phyloP scores from a whole-genome alignment of 2,329 filamentous ascomycete species.

The Penicillium brevicompactum region DNA sequence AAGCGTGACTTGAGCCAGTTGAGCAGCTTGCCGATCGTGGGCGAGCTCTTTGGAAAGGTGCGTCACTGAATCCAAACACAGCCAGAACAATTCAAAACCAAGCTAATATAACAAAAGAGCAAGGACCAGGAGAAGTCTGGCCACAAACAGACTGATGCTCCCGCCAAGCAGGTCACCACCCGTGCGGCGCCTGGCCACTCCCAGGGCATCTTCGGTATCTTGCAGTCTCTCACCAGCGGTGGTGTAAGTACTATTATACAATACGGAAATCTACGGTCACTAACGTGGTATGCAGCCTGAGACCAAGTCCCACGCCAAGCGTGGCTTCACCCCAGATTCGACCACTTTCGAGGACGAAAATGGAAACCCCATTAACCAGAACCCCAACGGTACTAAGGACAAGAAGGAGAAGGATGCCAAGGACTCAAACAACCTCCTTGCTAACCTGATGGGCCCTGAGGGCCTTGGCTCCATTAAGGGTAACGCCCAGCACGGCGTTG shows the following conservation, averaged over 20 bases:
- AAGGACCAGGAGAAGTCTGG: background rate
- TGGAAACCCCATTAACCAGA: background rate
- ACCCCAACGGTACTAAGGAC: background rate
- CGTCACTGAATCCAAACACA: background rate
- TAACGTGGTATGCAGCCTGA: constrained; percentile 3
- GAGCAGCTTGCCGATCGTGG: constrained; percentile 15
- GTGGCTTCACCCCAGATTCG: background rate
- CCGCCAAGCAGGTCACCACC: constrained; percentile 2
- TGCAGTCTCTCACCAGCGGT: constrained; percentile 16
- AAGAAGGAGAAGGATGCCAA: background rate
- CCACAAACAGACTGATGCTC: background rate
- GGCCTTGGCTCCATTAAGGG: constrained; percentile 21
- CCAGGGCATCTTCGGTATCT: constrained; percentile 9
- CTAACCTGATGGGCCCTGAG: constrained; percentile 7
- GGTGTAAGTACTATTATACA: background rate
- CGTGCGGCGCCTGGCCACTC: background rate
- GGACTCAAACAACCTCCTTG: background rate
- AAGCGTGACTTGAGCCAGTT: constrained; percentile 11
- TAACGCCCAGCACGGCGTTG: constrained; percentile 22
- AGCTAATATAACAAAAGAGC: background rate
- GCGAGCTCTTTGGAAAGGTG: constrained; percentile 14
- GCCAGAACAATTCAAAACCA: background rate
- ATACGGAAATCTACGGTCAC: background rate
- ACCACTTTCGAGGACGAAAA: background rate
- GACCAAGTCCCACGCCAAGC: constrained; percentile 8